A percentile compares a stretch with the other conserved stretches of the same genome.
These are phyloP conservation scores for Piper betle DNA, from an alignment of 164 flowering plant genomes.

Conservation along the genomic window DNA sequence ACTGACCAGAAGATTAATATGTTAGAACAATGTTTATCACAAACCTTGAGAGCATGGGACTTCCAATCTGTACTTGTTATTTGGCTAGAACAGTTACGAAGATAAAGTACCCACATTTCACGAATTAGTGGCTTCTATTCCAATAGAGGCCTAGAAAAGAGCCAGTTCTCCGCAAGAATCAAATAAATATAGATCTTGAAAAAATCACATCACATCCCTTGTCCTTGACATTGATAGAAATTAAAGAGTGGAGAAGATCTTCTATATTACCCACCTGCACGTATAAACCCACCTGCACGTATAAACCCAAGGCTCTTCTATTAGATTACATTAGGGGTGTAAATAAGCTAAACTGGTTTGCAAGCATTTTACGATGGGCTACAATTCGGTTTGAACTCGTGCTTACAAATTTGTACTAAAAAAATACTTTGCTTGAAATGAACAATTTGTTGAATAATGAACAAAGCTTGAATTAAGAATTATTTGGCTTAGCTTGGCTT, in stretches of 20 bases:
- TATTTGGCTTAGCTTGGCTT: no score
- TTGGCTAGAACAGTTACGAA: constrained; percentile 65
- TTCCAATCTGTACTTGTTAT: constrained; percentile 65
- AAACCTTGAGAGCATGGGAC: constrained; percentile 66
- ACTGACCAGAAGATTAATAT: background rate
- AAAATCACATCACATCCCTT: constrained; percentile 54
- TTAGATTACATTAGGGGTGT: background rate
- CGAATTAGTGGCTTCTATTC: constrained; percentile 27
- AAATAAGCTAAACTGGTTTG: background rate
- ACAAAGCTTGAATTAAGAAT: no score
- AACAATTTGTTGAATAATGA: no score
- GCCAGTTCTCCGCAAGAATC: constrained; percentile 67
- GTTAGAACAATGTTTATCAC: constrained; percentile 6
- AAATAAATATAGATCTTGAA: constrained; percentile 48
- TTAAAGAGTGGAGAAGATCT: constrained; percentile 35
- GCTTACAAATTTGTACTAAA: no score
- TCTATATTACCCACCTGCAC: constrained; percentile 36
- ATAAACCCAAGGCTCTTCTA: background rate
- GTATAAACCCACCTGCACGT: constrained; percentile 17
- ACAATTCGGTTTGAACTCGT: no score
- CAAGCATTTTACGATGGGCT: no score
- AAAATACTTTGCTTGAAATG: no score
- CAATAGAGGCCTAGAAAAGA: constrained; percentile 21
- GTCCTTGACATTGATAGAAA: constrained; percentile 49
- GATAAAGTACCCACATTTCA: constrained; percentile 50